Percentiles rank a stretch among this genome's conserved stretches.
These are phyloP conservation scores for Cetradonia linearis DNA, from an alignment of 495 filamentous ascomycete species.

Conservation along the genomic window DNA sequence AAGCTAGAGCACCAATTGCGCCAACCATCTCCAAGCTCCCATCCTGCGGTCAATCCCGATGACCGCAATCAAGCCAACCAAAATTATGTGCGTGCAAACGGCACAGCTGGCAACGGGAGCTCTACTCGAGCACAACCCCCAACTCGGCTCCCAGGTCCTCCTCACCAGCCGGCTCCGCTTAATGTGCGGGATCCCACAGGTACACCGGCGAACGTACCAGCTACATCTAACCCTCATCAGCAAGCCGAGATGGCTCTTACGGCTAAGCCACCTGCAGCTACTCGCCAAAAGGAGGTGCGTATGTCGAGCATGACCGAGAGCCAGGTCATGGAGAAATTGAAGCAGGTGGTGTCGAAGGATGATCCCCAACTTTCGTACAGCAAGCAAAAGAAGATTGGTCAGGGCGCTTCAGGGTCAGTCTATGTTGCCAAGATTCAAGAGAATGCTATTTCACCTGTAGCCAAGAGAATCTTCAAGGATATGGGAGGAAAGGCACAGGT, in stretches of 20 bases:
- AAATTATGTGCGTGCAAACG: constrained; percentile 11
- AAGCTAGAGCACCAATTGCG: constrained; percentile 22
- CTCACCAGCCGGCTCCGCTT: constrained; percentile 58
- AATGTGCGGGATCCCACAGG: constrained; percentile 71
- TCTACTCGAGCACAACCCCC: constrained; percentile 38
- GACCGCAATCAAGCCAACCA: constrained; percentile 13
- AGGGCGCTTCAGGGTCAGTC: constrained; percentile 93
- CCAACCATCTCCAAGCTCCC: constrained; percentile 23
- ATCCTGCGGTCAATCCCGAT: constrained; percentile 10
- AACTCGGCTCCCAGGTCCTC: constrained; percentile 32
- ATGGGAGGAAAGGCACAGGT: constrained; percentile 71
- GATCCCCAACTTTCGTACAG: constrained; percentile 87
- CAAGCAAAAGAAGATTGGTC: constrained; percentile 98
- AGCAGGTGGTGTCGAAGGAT: constrained; percentile 84
- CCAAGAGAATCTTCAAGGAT: constrained; percentile 54
- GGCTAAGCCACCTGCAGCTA: constrained; percentile 54
- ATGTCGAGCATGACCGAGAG: constrained; percentile 96
- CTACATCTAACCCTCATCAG: constrained; percentile 53
- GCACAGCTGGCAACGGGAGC: constrained; percentile 30
- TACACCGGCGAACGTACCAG: constrained; percentile 34
- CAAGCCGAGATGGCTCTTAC: constrained; percentile 74
- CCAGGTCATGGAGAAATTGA: constrained; percentile 90
- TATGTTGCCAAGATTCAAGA: constrained; percentile 93
- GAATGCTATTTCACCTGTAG: constrained; percentile 52
- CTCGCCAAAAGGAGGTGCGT: constrained; percentile 78